Evolutionary conservation across 176 grass and related monocot species (phyloP).

Genomic region (Saccharum officinarum): DNA sequence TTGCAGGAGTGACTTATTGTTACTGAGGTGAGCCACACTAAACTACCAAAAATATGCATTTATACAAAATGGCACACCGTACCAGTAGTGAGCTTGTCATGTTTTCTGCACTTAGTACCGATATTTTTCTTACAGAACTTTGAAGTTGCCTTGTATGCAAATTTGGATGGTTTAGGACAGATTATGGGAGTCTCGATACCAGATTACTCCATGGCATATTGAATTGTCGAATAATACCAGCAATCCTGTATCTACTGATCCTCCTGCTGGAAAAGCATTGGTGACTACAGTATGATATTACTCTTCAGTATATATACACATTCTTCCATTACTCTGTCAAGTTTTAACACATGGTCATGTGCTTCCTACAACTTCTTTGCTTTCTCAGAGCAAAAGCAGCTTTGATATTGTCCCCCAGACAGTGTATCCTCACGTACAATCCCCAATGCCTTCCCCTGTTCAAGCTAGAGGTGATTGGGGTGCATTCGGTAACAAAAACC

Average conservation of each 20-base stretch:
- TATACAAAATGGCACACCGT: not conserved
- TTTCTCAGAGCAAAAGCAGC: constrained; percentile 64
- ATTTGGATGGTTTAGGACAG: constrained; percentile 81
- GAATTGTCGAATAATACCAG: constrained; percentile 57
- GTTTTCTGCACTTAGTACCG: no score
- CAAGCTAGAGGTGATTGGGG: constrained; percentile 68
- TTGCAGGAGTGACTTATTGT: constrained; percentile 78
- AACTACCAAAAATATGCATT: constrained; percentile 18
- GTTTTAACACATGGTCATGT: constrained; percentile 1
- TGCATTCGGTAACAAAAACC: constrained; percentile 46
- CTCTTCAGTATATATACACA: constrained; percentile 22
- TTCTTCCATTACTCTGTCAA: constrained; percentile 21
- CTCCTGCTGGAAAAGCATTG: constrained; percentile 51
- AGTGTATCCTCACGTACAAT: constrained; percentile 66
- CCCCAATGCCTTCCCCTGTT: constrained; percentile 72
- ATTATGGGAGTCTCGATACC: constrained; percentile 86
- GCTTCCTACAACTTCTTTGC: constrained; percentile 32
- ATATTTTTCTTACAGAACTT: no score
- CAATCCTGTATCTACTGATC: constrained; percentile 46
- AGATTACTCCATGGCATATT: constrained; percentile 68
- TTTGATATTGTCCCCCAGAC: constrained; percentile 72
- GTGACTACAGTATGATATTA: constrained; percentile 45
- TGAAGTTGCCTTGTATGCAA: constrained; percentile 42
- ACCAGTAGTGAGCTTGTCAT: no score
- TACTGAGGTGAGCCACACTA: constrained; percentile 59